phyloP scores from a whole-genome alignment of 352 stramenopile species.

The Globisporangium heterothallicum region DNA sequence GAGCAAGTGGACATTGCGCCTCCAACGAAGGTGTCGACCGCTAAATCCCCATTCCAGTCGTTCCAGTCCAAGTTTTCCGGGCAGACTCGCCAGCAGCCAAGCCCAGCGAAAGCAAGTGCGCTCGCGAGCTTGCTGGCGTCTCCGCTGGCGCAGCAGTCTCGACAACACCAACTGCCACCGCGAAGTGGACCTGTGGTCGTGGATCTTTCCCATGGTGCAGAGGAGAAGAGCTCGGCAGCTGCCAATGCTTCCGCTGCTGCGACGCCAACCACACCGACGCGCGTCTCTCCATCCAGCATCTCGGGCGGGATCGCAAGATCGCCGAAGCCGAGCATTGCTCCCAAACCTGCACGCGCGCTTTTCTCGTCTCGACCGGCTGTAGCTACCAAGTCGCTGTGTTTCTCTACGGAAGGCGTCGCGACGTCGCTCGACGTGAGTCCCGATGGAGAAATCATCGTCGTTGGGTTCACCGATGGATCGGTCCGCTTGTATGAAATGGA shows the following conservation, averaged over 20 bases:
- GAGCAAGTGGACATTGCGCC: slow-evolving; percentile 42
- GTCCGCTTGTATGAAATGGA: slow-evolving; percentile 83
- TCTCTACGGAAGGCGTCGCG: slow-evolving; percentile 68
- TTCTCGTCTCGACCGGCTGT: slow-evolving; percentile 36
- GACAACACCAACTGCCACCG: slow-evolving; percentile 1
- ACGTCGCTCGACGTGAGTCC: slow-evolving; percentile 72
- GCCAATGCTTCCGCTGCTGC: too few species aligned
- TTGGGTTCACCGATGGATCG: slow-evolving; percentile 73
- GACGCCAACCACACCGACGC: slow-evolving; percentile 31
- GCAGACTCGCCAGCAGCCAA: slow-evolving; percentile 7
- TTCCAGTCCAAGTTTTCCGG: slow-evolving; percentile 63
- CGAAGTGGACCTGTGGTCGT: slow-evolving; percentile 28
- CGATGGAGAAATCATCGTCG: slow-evolving; percentile 78
- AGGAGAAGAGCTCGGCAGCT: too few species aligned
- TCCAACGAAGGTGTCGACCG: slow-evolving; percentile 19
- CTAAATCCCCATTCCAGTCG: slow-evolving; percentile 76
- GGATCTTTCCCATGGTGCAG: slow-evolving; percentile 19
- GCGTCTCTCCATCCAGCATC: slow-evolving; percentile 13
- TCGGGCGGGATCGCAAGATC: slow-evolving; percentile 2
- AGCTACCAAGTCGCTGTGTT: slow-evolving; percentile 71
- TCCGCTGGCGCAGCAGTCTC: slow-evolving; percentile 10
- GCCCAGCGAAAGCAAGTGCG: slow-evolving; percentile 8
- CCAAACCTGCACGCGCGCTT: slow-evolving; percentile 51
- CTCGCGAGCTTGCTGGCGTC: slow-evolving; percentile 12
- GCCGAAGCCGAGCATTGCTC: slow-evolving; percentile 13